A percentile compares a stretch with the other conserved stretches of the same genome.
Evolutionary conservation across 495 filamentous ascomycete genomes (phyloP).

Genomic region (Penicillium daleae): DNA sequence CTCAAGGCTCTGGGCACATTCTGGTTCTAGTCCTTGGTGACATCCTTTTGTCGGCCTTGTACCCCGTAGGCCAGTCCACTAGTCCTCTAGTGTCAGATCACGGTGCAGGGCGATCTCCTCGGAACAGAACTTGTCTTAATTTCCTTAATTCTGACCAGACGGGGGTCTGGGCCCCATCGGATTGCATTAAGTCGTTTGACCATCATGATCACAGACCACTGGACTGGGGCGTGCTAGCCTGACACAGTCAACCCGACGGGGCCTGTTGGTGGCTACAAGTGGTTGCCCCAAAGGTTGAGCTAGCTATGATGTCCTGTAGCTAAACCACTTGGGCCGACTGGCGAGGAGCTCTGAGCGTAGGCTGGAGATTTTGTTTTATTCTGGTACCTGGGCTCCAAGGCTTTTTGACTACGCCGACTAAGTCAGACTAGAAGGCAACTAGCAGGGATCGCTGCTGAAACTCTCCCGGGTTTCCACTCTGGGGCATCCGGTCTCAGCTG

Average conservation of each 20-base stretch:
- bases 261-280: not conserved
- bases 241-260: not conserved
- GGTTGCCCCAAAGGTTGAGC: not conserved
- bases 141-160: not conserved
- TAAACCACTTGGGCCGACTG: constrained; percentile 1
- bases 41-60: not conserved
- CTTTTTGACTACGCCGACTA: not conserved
- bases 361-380: not conserved
- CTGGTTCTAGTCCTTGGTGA: not conserved
- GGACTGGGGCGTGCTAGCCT: not conserved
- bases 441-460: constrained; percentile 28
- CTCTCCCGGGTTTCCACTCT: constrained; percentile 19
- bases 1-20: not conserved
- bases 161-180: constrained; percentile 8
- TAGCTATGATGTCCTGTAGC: constrained; percentile 1
- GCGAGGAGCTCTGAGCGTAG: not conserved
- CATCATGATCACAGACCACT: not conserved
- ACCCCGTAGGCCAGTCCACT: constrained; percentile 1
- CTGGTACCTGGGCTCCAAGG: constrained; percentile 18
- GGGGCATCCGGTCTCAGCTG: constrained; percentile 26
- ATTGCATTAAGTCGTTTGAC: constrained; percentile 25
- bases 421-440: constrained; percentile 22
- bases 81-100: constrained; percentile 2
- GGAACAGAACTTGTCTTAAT: constrained; percentile 15
- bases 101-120: constrained; percentile 19